phyloP scores from a whole-genome alignment of 1,284 basidiomycete species.

The Mycosarcoma maydis region DNA sequence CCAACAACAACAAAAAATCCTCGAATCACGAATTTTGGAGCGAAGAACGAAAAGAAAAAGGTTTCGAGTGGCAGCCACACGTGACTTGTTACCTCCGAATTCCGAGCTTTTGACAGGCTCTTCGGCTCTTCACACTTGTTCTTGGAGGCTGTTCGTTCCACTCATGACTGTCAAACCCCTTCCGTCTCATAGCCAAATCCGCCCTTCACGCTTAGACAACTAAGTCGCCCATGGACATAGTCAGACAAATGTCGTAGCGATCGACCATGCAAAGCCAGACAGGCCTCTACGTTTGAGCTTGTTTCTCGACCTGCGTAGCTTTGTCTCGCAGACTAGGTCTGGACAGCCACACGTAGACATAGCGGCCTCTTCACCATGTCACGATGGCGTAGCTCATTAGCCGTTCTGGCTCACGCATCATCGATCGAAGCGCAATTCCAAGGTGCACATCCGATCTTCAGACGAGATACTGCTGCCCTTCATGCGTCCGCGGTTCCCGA shows the following conservation, averaged over 20 bases:
- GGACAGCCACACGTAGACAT: not conserved
- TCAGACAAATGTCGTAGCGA: too few relatives aligned
- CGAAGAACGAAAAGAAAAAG: too few relatives aligned
- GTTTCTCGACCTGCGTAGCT: not conserved
- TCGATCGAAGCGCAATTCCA: not conserved
- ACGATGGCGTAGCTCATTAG: constrained; percentile 10
- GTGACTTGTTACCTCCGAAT: constrained; percentile 18
- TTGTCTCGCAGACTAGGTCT: constrained; percentile 1
- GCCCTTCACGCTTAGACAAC: too few relatives aligned
- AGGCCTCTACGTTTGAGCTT: too few relatives aligned
- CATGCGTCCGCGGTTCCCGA: constrained; percentile 1
- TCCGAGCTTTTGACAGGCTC: constrained; percentile 6
- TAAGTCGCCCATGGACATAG: too few relatives aligned
- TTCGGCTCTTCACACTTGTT: too few relatives aligned
- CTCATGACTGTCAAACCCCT: too few relatives aligned
- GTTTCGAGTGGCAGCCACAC: constrained; percentile 7
- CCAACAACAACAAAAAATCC: constrained; percentile 3
- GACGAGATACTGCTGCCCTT: too few relatives aligned
- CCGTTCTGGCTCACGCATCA: not conserved
- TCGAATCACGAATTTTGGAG: not conserved
- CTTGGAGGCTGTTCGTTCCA: not conserved
- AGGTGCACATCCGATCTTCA: not conserved
- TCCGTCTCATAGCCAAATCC: too few relatives aligned
- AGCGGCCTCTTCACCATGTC: constrained; percentile 5
- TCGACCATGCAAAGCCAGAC: too few relatives aligned